Base-by-base conservation (phyloP, 805 yeast species). In the Kluyveromyces starmeri region DNA sequence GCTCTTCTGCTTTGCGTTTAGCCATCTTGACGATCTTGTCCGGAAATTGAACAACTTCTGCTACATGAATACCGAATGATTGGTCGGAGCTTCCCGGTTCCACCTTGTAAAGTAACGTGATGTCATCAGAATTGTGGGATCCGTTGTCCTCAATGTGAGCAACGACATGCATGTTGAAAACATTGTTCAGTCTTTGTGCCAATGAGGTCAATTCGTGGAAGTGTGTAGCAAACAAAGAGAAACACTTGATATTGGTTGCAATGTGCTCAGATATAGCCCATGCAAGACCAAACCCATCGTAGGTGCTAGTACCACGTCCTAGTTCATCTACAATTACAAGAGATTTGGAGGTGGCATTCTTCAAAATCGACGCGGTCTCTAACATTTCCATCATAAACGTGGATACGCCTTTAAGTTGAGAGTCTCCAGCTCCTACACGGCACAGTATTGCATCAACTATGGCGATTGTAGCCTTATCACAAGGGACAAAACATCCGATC, bases 321-420 rank as follows among this genome's bases (percentile, higher is more conserved):
- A 92, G 67, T 59, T 92, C 98, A 59, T 92, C 98, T 38, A 92
- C 86, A 28, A 92, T 82, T 34, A 92, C 86, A 40, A 92, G 66
- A 4, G 96, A 85, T 44, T 86, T 83, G 19, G 65, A 60, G 0
- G 94, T 78, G 1, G 96, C 95, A 11, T 88, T 75, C 46, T 84
- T 81, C 46, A 92, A 68, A 45, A 92, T 92, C 1, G 94, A 80
- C 0, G 96, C 84, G 24, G 96, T 92, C 53, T 92, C 98, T 39
- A 92, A 67, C 98, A 92, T 92, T 55, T 92, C 98, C 13, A 95
- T 86, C 96, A 85, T 85, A 50, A 92, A 92, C 0, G 98, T 92
- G 1, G 97, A 88, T 19, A 92, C 84, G 17, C 98, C 98, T 58
- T 89, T 88, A 51, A 92, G 67, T 59, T 92, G 98, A 0, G 96